Conservation (phyloP, 2,329 filamentous ascomycete genomes). For the Diplocarpon rosae region DNA sequence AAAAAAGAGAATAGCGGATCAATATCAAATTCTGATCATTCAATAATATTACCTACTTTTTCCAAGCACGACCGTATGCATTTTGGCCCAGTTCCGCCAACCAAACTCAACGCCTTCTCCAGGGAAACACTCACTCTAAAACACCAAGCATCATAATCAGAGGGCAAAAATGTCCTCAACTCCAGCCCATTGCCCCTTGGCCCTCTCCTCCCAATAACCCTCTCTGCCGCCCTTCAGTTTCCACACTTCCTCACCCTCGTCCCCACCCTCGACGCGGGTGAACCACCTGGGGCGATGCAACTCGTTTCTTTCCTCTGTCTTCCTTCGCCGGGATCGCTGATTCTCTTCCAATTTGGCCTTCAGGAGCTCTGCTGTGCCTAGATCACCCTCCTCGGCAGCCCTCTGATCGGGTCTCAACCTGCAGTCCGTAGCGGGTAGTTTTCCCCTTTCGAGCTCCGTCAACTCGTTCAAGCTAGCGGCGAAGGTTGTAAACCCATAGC, state of each 20-base stretch:
- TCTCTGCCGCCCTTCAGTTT: slow-evolving; percentile 70
- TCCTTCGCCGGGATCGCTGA: slow-evolving; percentile 63
- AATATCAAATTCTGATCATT: too few species aligned
- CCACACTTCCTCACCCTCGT: slow-evolving; percentile 60
- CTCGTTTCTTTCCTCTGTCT: slow-evolving; percentile 65
- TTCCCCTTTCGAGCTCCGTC: slow-evolving; percentile 64
- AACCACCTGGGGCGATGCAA: slow-evolving; percentile 77
- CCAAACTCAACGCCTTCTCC: not conserved
- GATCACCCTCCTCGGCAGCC: slow-evolving; percentile 66
- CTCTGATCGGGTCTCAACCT: slow-evolving; percentile 80
- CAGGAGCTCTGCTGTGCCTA: slow-evolving; percentile 73
- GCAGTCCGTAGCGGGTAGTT: slow-evolving; percentile 71
- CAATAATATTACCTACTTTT: too few species aligned
- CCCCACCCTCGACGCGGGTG: slow-evolving; percentile 47
- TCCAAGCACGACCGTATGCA: too few species aligned
- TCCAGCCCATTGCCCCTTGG: slow-evolving; percentile 52
- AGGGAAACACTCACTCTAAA: not conserved
- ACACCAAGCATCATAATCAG: not conserved
- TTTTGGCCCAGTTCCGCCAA: not conserved
- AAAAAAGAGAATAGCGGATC: too few species aligned
- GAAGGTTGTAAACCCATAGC: slow-evolving; percentile 83
- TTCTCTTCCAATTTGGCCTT: slow-evolving; percentile 80
- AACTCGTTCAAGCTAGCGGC: slow-evolving; percentile 81
- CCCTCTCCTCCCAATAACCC: slow-evolving; percentile 86
- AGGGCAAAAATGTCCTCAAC: slow-evolving; percentile 39